phyloP scores from a whole-genome alignment of 1,139 yeast genomes.

The Geotrichum siamense region DNA sequence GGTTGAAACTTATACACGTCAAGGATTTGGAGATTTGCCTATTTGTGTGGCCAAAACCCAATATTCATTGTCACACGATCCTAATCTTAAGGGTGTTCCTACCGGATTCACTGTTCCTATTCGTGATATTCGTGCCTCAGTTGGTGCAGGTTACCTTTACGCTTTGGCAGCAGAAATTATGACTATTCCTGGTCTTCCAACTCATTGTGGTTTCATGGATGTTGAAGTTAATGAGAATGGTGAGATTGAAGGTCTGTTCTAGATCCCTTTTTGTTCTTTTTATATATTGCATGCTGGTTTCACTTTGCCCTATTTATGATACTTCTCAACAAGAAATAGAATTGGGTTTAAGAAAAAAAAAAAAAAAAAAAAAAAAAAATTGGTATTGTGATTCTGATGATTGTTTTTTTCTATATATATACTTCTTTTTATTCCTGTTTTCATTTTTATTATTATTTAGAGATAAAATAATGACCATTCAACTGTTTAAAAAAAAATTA shows the following conservation, averaged over 20 bases:
- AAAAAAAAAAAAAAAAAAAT: background rate
- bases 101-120: constrained; percentile 91
- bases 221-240: constrained; percentile 92
- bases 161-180: constrained; percentile 96
- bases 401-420: constrained; percentile 5
- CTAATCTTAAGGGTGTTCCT: constrained; percentile 90
- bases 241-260: constrained; percentile 90
- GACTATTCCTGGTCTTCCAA: constrained; percentile 96
- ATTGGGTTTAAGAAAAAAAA: no score
- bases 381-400: constrained; percentile 1
- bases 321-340: constrained; percentile 12
- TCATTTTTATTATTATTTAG: constrained; percentile 2
- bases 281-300: background rate
- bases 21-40: constrained; percentile 89
- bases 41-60: constrained; percentile 98
- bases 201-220: constrained; percentile 95
- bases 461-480: constrained; percentile 14
- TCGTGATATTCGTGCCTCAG: constrained; percentile 86
- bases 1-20: constrained; percentile 74
- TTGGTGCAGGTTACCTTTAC: constrained; percentile 94
- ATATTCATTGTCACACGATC: constrained; percentile 92
- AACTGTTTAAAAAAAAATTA: constrained; percentile 14
- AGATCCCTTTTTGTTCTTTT: constrained; percentile 21
- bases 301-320: background rate
- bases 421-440: constrained; percentile 3